Conservation (phyloP, 2,329 filamentous ascomycete species). For the Aspergillus spinulosporus region DNA sequence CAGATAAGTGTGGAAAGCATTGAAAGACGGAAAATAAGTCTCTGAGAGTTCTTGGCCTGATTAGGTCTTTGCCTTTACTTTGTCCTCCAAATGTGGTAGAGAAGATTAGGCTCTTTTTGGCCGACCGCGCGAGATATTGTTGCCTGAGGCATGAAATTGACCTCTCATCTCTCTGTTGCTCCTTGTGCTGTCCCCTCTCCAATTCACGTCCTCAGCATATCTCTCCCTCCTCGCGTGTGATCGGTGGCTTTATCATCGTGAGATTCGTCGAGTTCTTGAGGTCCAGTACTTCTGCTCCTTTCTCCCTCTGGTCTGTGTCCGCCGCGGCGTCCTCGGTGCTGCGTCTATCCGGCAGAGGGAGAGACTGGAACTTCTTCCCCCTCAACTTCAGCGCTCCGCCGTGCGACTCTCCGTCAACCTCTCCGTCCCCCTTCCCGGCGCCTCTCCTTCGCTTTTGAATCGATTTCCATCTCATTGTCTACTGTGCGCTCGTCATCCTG, state of each 20-base stretch:
- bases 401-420: slow-evolving; percentile 26
- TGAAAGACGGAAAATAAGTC: not conserved
- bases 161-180: slow-evolving; percentile 6
- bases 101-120: not conserved
- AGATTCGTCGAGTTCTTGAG: not conserved
- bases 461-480: slow-evolving; percentile 24
- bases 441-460: slow-evolving; percentile 23
- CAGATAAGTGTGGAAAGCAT: not conserved
- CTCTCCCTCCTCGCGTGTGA: slow-evolving; percentile 12
- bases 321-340: slow-evolving; percentile 22
- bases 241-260: slow-evolving; percentile 8
- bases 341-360: slow-evolving; percentile 23
- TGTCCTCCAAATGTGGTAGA: too few relatives aligned
- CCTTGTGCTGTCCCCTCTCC: slow-evolving; percentile 14
- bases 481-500: slow-evolving; percentile 28
- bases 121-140: slow-evolving; percentile 24
- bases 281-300: not conserved
- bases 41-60: not conserved
- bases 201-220: slow-evolving; percentile 18
- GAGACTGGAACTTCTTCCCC: slow-evolving; percentile 23
- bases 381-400: slow-evolving; percentile 27
- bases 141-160: slow-evolving; percentile 18
- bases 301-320: slow-evolving; percentile 16
- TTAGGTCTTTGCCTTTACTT: not conserved
- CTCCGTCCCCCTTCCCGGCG: slow-evolving; percentile 27